Evolutionary conservation across 1,284 basidiomycete species (phyloP), one percentile per base, ranked within the genome.

Genomic region (Mycosarcoma maydis): DNA sequence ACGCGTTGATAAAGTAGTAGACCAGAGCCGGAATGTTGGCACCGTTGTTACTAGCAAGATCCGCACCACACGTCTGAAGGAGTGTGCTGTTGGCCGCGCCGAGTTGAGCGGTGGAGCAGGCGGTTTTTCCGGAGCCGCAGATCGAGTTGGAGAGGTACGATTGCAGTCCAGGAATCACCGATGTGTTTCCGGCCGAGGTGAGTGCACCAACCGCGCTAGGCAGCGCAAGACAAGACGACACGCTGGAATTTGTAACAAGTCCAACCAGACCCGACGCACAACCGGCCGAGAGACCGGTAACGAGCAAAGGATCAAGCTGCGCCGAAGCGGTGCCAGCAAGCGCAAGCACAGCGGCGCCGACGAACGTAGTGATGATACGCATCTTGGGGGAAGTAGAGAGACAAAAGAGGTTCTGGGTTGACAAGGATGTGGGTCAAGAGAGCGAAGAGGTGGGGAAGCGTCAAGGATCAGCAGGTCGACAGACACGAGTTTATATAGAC

Each of bases 241-340:
- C 41, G 60, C 52, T 52, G 14, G 56, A 60, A 50, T 17, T 60
- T 45, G 60, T 65, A 24, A 70, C 60, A 33, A 70, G 34, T 16
- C 56, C 52, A 8, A 70, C 33, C 23, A 70, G 56, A 14, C 44
- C 23, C 4, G 52, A 39, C 6, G 56, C 56, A 40, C 67, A 70
- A 14, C 26, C 30, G 37, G 60, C 17, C 4, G 67, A 65, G 45
- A 70, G 67, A 36, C 67, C 60, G 41, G 44, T 60, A 53, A 70
- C n/a, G 41, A 70, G 67, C 24, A 60, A 70, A 16, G 67, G 47
- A 46, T 65, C 56, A 19, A 70, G 49, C 46, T 70, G 67, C 13
- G 67, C 67, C 8, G 33, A 4, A 11, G 60, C 44, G 27, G 20
- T 24, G 30, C 49, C 38, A 47, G 60, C 41, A 19, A 69, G 24